These are phyloP conservation scores for Pseudogymnoascus sp. DNA, from an alignment of 2,329 filamentous ascomycete genomes.

Conservation along the genomic window DNA sequence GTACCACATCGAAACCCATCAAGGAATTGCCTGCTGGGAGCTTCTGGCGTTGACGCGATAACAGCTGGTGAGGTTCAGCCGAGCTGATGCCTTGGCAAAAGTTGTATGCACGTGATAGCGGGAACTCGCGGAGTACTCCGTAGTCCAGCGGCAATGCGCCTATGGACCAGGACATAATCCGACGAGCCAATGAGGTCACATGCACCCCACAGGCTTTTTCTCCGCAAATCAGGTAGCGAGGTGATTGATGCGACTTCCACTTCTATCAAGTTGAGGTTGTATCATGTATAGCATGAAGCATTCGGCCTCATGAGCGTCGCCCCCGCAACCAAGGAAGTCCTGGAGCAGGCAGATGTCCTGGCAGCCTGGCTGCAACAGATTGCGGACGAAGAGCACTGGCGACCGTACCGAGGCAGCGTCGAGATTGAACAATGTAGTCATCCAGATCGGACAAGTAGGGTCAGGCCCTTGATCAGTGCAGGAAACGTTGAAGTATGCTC, in stretches of 20 bases:
- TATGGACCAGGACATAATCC: not conserved
- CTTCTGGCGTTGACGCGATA: no score
- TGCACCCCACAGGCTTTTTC: constrained; percentile 7
- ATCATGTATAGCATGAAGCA: constrained; percentile 1
- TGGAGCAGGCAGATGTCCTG: constrained; percentile 1
- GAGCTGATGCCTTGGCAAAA: not conserved
- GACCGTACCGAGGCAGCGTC: constrained; percentile 1
- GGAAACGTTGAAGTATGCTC: not conserved
- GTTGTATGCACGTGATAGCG: not conserved
- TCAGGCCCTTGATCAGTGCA: constrained; percentile 4
- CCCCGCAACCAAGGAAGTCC: not conserved
- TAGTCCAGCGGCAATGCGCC: not conserved
- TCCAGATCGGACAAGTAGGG: constrained; percentile 4
- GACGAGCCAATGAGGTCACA: constrained; percentile 7
- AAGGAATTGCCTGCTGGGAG: no score
- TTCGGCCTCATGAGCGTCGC: constrained; percentile 1
- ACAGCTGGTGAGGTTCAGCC: no score
- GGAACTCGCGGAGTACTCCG: not conserved
- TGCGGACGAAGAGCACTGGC: not conserved
- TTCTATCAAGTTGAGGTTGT: constrained; percentile 3
- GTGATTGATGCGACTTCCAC: not conserved
- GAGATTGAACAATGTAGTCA: constrained; percentile 6
- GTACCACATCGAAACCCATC: no score
- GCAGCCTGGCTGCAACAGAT: constrained; percentile 1
- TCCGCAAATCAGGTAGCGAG: constrained; percentile 3